A percentile compares a stretch with the other conserved stretches of the same genome.
Evolutionary conservation across 2,329 filamentous ascomycete genomes (phyloP).

Genomic region (Penicillium fuscoglaucum): DNA sequence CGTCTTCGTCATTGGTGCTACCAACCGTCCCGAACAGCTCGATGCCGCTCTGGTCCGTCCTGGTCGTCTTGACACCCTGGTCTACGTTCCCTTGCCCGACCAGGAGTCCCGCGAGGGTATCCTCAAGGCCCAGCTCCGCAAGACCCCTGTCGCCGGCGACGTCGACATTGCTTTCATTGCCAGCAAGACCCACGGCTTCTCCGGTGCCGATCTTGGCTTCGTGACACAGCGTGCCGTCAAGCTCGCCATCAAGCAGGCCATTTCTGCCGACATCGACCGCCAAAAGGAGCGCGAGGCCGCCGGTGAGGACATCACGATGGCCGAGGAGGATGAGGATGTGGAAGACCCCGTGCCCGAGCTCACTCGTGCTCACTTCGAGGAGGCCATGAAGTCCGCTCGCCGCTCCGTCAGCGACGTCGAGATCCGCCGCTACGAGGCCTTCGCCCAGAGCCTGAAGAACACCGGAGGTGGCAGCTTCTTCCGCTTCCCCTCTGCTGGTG

Average conservation of each 20-base stretch:
- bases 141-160: conserved; percentile 87
- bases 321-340: conserved; percentile 61
- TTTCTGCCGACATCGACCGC: conserved; percentile 83
- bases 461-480: conserved; percentile 93
- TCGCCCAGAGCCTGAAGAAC: conserved; percentile 99
- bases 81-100: conserved; percentile 96
- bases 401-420: conserved; percentile 95
- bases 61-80: conserved; percentile 95
- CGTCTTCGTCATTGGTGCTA: conserved; percentile 98
- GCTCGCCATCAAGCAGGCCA: conserved; percentile 98
- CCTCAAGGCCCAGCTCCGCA: conserved; percentile 92
- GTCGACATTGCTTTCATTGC: conserved; percentile 91
- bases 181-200: conserved; percentile 97
- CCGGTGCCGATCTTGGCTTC: conserved; percentile 98
- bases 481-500: conserved; percentile 77
- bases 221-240: conserved; percentile 99
- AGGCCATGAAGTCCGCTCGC: conserved; percentile 94
- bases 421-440: conserved; percentile 97
- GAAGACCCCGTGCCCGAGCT: conserved; percentile 96
- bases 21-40: conserved; percentile 97
- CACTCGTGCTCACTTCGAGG: conserved; percentile 95
- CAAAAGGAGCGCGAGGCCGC: conserved; percentile 84
- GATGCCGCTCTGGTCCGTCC: conserved; percentile 97
- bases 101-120: conserved; percentile 86
- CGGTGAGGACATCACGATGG: conserved; percentile 74